Percentiles rank a stretch among this genome's conserved stretches.
Conservation (phyloP, 164 flowering plant species). For the Tetrastigma voinierianum region DNA sequence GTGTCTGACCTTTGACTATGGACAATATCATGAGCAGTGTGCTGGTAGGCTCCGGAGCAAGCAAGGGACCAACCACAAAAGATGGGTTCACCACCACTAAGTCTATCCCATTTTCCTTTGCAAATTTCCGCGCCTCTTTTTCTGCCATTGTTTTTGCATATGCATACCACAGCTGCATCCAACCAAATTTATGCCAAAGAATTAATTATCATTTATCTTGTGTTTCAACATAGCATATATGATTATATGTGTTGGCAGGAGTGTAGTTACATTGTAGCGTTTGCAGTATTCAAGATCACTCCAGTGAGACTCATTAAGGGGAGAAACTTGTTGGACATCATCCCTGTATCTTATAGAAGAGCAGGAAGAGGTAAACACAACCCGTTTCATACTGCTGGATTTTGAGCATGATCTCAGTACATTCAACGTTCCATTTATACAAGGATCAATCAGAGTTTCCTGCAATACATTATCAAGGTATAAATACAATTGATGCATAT, state of each 20-base stretch:
- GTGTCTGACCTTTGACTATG: slow-evolving; percentile 54
- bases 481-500: not conserved
- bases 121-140: slow-evolving; percentile 67
- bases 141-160: slow-evolving; percentile 76
- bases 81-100: slow-evolving; percentile 87
- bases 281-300: slow-evolving; percentile 86
- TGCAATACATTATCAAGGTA: slow-evolving; percentile 24
- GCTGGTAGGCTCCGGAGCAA: slow-evolving; percentile 86
- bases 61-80: slow-evolving; percentile 78
- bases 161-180: no score
- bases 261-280: slow-evolving; percentile 53
- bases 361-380: slow-evolving; percentile 94
- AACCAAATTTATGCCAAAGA: no score
- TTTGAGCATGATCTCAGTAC: slow-evolving; percentile 76
- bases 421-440: slow-evolving; percentile 74
- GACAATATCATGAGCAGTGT: slow-evolving; percentile 54
- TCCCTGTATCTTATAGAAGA: slow-evolving; percentile 79
- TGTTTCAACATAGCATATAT: not conserved
- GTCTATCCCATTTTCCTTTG: slow-evolving; percentile 55
- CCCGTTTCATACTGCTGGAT: slow-evolving; percentile 57
- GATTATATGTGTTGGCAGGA: no score
- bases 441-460: slow-evolving; percentile 77
- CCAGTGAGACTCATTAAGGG: slow-evolving; percentile 96
- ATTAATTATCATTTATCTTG: no score
- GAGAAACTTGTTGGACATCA: slow-evolving; percentile 52